Percentiles rank a stretch among this genome's conserved stretches.
Evolutionary conservation across 2,329 filamentous ascomycete species (phyloP).

Genomic region (Botrytis paeoniae): DNA sequence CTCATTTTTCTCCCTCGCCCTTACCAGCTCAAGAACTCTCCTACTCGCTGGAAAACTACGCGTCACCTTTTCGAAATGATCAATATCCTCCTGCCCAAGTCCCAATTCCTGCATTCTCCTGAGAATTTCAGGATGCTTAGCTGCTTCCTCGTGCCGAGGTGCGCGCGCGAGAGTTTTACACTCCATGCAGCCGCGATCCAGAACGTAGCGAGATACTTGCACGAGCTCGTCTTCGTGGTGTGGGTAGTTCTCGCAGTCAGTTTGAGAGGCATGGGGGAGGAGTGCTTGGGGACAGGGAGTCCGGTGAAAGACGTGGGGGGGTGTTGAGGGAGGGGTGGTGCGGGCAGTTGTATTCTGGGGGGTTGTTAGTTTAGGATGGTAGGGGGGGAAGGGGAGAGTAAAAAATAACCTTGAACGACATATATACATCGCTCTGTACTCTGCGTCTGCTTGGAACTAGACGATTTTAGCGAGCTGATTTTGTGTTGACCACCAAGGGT

Average conservation of each 20-base stretch:
- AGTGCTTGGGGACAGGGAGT: not conserved
- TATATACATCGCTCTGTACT: not conserved
- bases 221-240: not conserved
- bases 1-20: not conserved
- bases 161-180: not conserved
- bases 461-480: not conserved
- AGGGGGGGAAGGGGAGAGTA: too few relatives aligned
- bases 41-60: not conserved
- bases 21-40: not conserved
- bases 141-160: accelerated
- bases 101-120: not conserved
- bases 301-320: not conserved
- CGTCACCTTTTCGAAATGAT: not conserved
- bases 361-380: not conserved
- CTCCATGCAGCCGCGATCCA: not conserved
- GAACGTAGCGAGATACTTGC: not conserved
- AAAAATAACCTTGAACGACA: not conserved
- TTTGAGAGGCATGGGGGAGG: not conserved
- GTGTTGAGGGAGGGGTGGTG: not conserved
- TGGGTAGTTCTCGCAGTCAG: not conserved
- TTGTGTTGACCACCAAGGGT: not conserved
- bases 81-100: not conserved
- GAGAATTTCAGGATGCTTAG: accelerated
- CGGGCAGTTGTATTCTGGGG: not conserved
- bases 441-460: not conserved